These are phyloP conservation scores for Penicillium lividum DNA, from an alignment of 495 filamentous ascomycete species.

Conservation along the genomic window DNA sequence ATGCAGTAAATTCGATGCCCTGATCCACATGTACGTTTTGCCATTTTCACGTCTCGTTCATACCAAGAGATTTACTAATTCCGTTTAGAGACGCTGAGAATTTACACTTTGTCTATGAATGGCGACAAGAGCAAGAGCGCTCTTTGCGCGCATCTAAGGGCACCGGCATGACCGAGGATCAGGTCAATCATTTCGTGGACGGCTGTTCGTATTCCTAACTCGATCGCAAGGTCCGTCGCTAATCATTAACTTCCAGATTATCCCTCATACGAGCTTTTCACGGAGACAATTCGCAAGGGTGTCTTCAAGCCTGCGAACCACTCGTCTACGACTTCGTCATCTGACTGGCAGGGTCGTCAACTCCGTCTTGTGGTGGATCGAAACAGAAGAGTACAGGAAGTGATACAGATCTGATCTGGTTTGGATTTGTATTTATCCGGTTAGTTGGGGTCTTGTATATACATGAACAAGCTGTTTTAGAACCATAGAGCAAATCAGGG, in stretches of 20 bases:
- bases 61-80: constrained; percentile 6
- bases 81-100: constrained; percentile 70
- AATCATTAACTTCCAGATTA: constrained; percentile 47
- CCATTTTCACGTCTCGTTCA: neutral
- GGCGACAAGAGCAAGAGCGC: constrained; percentile 82
- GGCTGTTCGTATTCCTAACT: constrained; percentile 52
- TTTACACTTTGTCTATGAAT: constrained; percentile 77
- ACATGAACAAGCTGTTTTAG: neutral
- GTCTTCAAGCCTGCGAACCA: constrained; percentile 48
- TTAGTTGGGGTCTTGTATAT: constrained; percentile 1
- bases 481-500: neutral
- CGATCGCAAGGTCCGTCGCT: neutral
- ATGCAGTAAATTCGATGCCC: constrained; percentile 65
- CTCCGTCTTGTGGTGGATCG: constrained; percentile 70
- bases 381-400: constrained; percentile 62
- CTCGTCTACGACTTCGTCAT: constrained; percentile 15
- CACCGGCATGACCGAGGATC: constrained; percentile 74
- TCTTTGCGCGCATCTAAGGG: constrained; percentile 64
- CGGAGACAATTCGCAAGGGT: constrained; percentile 64
- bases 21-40: constrained; percentile 74
- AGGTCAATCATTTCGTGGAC: constrained; percentile 66
- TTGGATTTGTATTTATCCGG: neutral
- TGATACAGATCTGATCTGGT: constrained; percentile 48
- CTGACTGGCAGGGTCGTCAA: constrained; percentile 56
- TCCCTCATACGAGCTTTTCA: constrained; percentile 71